A percentile compares a stretch with the other conserved stretches of the same genome.
These are phyloP conservation scores for Apium graveolens DNA, from an alignment of 129 eudicot genomes.

Conservation along the genomic window DNA sequence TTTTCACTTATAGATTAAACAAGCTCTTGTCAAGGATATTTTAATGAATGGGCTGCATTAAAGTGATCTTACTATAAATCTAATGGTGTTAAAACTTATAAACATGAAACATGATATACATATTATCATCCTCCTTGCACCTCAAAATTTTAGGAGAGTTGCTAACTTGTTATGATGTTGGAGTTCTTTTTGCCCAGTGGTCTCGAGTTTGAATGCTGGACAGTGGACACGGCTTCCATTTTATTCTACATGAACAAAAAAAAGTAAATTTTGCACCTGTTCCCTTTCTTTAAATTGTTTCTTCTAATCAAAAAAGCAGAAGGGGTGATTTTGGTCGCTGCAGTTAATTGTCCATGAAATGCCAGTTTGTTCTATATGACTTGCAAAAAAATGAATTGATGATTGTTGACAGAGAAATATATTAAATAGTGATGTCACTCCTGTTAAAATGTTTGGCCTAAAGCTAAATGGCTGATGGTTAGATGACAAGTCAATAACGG, in stretches of 20 bases:
- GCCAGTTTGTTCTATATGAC: neutral
- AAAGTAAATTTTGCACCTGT: neutral
- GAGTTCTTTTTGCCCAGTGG: neutral
- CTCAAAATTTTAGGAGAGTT: too few species aligned
- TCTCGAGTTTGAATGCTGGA: neutral
- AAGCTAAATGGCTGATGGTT: neutral
- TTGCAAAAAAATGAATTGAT: neutral
- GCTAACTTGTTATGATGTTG: neutral
- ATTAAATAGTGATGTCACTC: neutral
- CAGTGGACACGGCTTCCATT: too few species aligned
- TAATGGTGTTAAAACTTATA: neutral
- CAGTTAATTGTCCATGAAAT: neutral
- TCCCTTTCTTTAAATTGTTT: neutral
- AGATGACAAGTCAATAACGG: neutral
- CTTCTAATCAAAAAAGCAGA: neutral
- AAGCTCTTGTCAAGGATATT: too few species aligned
- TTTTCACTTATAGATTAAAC: too few species aligned
- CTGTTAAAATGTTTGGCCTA: neutral
- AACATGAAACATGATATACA: neutral
- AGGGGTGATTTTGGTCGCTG: neutral
- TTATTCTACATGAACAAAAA: neutral
- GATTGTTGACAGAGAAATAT: neutral
- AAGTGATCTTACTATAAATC: neutral
- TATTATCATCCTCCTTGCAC: too few species aligned
- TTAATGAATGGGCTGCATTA: neutral